phyloP scores from a whole-genome alignment of 2,329 filamentous ascomycete genomes.

The Simplicillium aogashimaense region DNA sequence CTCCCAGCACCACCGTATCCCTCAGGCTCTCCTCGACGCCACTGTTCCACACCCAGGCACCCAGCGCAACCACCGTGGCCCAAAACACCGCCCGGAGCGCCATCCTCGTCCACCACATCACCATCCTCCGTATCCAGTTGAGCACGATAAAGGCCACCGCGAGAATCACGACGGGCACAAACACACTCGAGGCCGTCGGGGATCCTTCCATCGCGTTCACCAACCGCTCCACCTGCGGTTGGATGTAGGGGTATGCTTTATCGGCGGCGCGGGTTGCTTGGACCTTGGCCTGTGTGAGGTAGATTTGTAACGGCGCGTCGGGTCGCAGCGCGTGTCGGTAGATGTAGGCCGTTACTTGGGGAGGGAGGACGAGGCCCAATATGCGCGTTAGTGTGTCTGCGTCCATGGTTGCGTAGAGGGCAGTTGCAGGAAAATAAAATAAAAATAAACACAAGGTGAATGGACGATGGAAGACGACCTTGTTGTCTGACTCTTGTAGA shows the following conservation, averaged over 20 bases:
- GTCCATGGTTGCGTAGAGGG: constrained; percentile 15
- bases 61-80: constrained; percentile 43
- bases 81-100: constrained; percentile 55
- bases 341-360: constrained; percentile 32
- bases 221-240: constrained; percentile 30
- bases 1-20: constrained; percentile 39
- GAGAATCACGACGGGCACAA: constrained; percentile 22
- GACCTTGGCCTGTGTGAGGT: constrained; percentile 22
- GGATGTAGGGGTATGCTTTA: constrained; percentile 28
- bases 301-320: constrained; percentile 31
- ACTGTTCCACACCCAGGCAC: constrained; percentile 51
- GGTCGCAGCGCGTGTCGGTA: constrained; percentile 37
- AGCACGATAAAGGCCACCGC: constrained; percentile 56
- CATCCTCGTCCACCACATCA: constrained; percentile 70
- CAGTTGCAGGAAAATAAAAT: too few relatives aligned
- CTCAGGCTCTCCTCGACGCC: constrained; percentile 54
- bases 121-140: constrained; percentile 58
- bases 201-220: constrained; percentile 22
- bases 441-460: too few relatives aligned
- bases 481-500: too few relatives aligned
- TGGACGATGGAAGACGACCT: too few relatives aligned
- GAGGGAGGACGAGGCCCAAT: constrained; percentile 31
- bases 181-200: constrained; percentile 20
- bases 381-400: constrained; percentile 20
- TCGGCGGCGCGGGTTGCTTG: constrained; percentile 18